phyloP scores from a whole-genome alignment of 768 basidiomycete genomes.

The Trametes gibbosa region DNA sequence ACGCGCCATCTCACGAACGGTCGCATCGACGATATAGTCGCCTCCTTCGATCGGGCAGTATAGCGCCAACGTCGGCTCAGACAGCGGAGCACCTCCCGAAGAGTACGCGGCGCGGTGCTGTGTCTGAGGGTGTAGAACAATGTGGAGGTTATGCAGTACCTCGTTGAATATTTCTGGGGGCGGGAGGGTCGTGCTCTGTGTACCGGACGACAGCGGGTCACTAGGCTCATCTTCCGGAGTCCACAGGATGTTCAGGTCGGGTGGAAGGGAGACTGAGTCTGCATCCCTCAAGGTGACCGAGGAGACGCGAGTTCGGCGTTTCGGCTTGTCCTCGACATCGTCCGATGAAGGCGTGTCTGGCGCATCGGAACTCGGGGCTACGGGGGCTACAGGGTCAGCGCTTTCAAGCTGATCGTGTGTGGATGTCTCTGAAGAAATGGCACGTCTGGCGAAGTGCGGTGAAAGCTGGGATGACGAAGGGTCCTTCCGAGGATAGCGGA shows the following conservation, averaged over 20 bases:
- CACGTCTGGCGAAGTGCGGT: constrained; percentile 27
- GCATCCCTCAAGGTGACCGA: constrained; percentile 14
- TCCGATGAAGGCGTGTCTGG: constrained; percentile 30
- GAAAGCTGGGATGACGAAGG: constrained; percentile 15
- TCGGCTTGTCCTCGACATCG: constrained; percentile 35
- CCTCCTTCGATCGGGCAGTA: constrained; percentile 91
- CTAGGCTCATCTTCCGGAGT: constrained; percentile 34
- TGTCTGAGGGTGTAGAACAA: constrained; percentile 78
- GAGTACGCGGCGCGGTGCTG: constrained; percentile 70
- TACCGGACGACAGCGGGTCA: constrained; percentile 18
- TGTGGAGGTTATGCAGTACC: constrained; percentile 68
- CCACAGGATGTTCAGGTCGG: constrained; percentile 63
- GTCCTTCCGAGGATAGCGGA: constrained; percentile 33
- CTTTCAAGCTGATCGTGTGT: constrained; percentile 15
- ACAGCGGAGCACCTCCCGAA: constrained; percentile 47
- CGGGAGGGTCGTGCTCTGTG: constrained; percentile 45
- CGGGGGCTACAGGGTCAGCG: constrained; percentile 8
- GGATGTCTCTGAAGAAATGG: constrained; percentile 35
- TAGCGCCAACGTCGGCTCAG: constrained; percentile 81
- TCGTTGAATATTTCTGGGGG: constrained; percentile 76
- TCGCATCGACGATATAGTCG: constrained; percentile 76
- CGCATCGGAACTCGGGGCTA: constrained; percentile 19
- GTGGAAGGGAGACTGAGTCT: constrained; percentile 48
- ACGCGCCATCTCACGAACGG: constrained; percentile 74
- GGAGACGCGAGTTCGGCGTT: constrained; percentile 37